Evolutionary conservation across 1,284 basidiomycete genomes (phyloP), one percentile per base, ranked within the genome.

Genomic region (Leccinum colubrinum): DNA sequence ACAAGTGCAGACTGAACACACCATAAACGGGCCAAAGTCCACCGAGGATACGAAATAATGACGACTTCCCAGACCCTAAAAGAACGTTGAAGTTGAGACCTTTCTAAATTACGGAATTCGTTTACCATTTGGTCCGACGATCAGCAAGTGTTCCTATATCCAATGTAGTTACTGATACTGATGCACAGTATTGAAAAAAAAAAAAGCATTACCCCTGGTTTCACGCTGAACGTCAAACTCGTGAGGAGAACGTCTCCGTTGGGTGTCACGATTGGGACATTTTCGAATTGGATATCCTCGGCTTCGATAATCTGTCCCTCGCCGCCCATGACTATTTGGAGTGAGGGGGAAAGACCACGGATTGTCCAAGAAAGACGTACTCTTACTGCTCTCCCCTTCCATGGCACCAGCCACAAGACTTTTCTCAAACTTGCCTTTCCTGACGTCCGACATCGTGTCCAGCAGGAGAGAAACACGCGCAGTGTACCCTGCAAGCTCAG

Each of bases 1-100:
- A 6, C 14, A 51, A 20, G 3, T 5, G 35, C 5, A 1, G 6
- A 55, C 39, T 9, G 22, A 58, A 61, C 79, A 55, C 61, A 80
- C 88, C 97, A 71, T 98, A 97, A 4, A 98, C 92, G 1, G 97
- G 96, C 96, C 97, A 99, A 6, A 99, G 84, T 17, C 96, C 97
- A 48, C 96, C 97, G 3, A 99, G 81, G 63, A 98, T 97, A 27
- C 97, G 87, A 83, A 97, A 98, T 56, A 98, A 78, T 6, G 91
- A 94, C 0, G 90, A 93, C 74, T 97, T 97, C 25, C 95, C 95
- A 68, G 93, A 91, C 9, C 88, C 88, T 87, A 35, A 59, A 30
- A 30, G 30, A 55, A 54, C 52, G 22, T n/a, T 33, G 56, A 53
- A 41, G 60, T 41, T 50, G 60, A 52, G 43, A 4, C 37, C 58